Evolutionary conservation across 1,284 basidiomycete species (phyloP).

Genomic region (Clitocybe nebularis): DNA sequence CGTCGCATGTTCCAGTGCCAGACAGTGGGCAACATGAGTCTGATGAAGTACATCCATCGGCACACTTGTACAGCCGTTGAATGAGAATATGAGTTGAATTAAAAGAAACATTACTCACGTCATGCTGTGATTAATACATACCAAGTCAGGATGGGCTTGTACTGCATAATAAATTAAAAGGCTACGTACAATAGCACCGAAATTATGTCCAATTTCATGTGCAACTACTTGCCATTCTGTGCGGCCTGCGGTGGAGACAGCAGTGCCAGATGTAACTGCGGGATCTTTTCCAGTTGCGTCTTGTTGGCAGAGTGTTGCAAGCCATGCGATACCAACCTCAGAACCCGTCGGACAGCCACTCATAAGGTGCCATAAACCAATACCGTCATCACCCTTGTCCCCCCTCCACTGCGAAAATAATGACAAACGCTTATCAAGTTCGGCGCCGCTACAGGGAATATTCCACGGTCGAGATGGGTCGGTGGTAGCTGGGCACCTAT

Average conservation of each 20-base stretch:
- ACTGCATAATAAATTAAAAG: constrained; percentile 7
- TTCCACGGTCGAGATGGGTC: constrained; percentile 55
- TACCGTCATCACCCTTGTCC: constrained; percentile 61
- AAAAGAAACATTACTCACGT: constrained; percentile 36
- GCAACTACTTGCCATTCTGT: constrained; percentile 82
- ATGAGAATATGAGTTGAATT: constrained; percentile 7
- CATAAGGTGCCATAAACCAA: constrained; percentile 89
- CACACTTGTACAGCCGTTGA: constrained; percentile 43
- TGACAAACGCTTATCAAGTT: constrained; percentile 60
- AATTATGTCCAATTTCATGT: constrained; percentile 90
- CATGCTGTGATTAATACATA: constrained; percentile 41
- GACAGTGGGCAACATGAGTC: constrained; percentile 73
- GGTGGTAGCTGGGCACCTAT: constrained; percentile 50
- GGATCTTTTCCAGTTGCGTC: constrained; percentile 42
- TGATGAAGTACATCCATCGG: constrained; percentile 54
- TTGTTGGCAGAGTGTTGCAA: constrained; percentile 71
- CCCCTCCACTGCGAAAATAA: constrained; percentile 85
- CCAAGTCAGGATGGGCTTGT: constrained; percentile 13
- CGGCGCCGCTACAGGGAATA: constrained; percentile 42
- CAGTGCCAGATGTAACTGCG: constrained; percentile 74
- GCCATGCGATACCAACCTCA: constrained; percentile 91
- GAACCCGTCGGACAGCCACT: constrained; percentile 81
- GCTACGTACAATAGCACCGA: constrained; percentile 80
- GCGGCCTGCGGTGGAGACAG: constrained; percentile 72
- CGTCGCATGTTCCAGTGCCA: constrained; percentile 53